Conservation (phyloP, 2,329 filamentous ascomycete genomes). For the Aureobasidium uvarum region DNA sequence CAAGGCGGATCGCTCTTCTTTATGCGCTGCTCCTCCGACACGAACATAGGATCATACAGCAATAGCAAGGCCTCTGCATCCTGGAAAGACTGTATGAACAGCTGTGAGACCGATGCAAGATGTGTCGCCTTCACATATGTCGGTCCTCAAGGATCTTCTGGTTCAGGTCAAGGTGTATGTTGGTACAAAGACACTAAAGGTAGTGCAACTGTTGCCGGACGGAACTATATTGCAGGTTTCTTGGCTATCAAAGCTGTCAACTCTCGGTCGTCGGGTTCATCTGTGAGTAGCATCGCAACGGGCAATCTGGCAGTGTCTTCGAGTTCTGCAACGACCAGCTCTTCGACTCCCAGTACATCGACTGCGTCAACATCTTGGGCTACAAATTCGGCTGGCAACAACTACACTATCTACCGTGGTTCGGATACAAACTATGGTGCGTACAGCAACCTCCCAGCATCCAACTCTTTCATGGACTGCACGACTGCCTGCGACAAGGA, state of each 20-base stretch:
- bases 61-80: slow-evolving; percentile 23
- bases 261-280: background rate
- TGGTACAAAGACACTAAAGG: slow-evolving; percentile 30
- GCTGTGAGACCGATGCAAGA: slow-evolving; percentile 25
- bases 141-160: slow-evolving; percentile 16
- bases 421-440: slow-evolving; percentile 27
- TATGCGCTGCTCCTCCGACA: slow-evolving; percentile 28
- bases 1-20: slow-evolving; percentile 23
- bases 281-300: background rate
- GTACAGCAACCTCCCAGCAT: slow-evolving; percentile 24
- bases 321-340: background rate
- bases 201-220: slow-evolving; percentile 8
- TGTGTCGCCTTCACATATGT: slow-evolving; percentile 30
- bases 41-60: slow-evolving; percentile 26
- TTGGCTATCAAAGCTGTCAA: slow-evolving; percentile 11
- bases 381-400: background rate
- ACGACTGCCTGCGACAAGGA: slow-evolving; percentile 27
- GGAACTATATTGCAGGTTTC: slow-evolving; percentile 28
- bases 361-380: slow-evolving; percentile 3
- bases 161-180: slow-evolving; percentile 25
- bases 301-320: background rate
- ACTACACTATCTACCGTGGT: slow-evolving; percentile 25
- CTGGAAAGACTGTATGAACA: slow-evolving; percentile 28
- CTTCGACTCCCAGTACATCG: slow-evolving; percentile 19
- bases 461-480: slow-evolving; percentile 28